A percentile compares a stretch with the other conserved stretches of the same genome.
Conservation (phyloP, 495 filamentous ascomycete species). For the Tuber borchii region DNA sequence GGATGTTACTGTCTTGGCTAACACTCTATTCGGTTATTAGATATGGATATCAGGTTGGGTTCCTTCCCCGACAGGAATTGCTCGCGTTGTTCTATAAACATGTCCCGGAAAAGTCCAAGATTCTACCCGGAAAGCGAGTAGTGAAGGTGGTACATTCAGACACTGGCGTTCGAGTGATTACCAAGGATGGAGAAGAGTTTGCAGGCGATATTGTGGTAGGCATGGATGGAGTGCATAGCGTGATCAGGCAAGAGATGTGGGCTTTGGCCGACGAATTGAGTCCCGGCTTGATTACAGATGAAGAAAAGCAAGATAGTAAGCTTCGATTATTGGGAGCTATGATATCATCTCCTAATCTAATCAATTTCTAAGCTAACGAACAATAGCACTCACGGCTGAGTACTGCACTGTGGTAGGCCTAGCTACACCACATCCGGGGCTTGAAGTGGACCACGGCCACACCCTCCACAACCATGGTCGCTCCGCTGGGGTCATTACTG, state of each 20-base stretch:
- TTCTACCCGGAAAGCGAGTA: slow-evolving; percentile 43
- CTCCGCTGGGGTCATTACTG: slow-evolving; percentile 12
- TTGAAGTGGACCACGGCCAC: slow-evolving; percentile 9
- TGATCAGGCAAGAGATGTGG: slow-evolving; percentile 30
- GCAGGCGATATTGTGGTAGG: slow-evolving; percentile 51
- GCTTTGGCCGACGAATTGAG: slow-evolving; percentile 14
- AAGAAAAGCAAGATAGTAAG: slow-evolving; percentile 18
- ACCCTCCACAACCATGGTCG: slow-evolving; percentile 10
- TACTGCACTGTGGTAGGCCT: slow-evolving; percentile 37
- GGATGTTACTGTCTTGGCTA: slow-evolving; percentile 3
- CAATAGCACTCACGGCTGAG: slow-evolving; percentile 32
- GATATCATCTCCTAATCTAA: neutral
- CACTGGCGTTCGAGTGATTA: slow-evolving; percentile 21
- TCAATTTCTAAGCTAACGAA: slow-evolving; percentile 1
- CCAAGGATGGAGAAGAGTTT: slow-evolving; percentile 45
- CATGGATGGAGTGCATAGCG: slow-evolving; percentile 48
- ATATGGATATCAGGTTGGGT: slow-evolving; percentile 43
- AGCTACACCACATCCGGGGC: slow-evolving; percentile 18
- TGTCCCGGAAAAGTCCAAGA: slow-evolving; percentile 42
- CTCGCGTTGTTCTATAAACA: slow-evolving; percentile 43
- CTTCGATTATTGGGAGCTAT: slow-evolving; percentile 1
- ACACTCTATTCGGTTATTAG: slow-evolving; percentile 18
- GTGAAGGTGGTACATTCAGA: slow-evolving; percentile 20
- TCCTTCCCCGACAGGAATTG: slow-evolving; percentile 43
- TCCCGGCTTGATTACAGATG: slow-evolving; percentile 14